These are phyloP conservation scores for Neurospora pannonica DNA, from an alignment of 495 filamentous ascomycete species.

Conservation along the genomic window DNA sequence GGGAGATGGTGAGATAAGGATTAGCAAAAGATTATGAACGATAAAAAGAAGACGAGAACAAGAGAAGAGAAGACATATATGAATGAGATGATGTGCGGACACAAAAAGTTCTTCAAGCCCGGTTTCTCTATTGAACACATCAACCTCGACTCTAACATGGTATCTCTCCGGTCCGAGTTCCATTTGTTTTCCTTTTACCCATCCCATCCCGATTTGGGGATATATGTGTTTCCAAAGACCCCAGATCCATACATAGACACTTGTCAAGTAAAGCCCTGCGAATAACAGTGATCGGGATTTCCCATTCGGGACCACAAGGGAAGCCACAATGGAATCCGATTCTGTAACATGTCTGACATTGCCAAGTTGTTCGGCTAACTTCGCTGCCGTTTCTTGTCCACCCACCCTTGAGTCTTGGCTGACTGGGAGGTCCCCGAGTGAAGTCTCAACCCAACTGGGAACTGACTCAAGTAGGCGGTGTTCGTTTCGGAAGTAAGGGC, in stretches of 20 bases:
- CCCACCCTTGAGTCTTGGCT: no score
- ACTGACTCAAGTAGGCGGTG: not conserved
- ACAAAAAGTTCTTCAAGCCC: not conserved
- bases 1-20: not conserved
- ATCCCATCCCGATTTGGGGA: not conserved
- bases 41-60: not conserved
- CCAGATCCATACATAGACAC: no score
- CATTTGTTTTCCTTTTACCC: conserved; percentile 7
- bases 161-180: not conserved
- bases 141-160: conserved; percentile 1
- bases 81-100: not conserved
- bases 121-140: not conserved
- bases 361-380: not conserved
- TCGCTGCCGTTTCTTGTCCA: no score
- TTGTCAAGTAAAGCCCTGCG: no score
- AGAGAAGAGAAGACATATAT: not conserved
- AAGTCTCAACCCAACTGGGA: no score
- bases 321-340: not conserved
- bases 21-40: not conserved
- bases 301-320: not conserved
- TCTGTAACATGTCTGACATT: not conserved
- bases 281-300: not conserved
- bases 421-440: no score
- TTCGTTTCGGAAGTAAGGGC: not conserved
- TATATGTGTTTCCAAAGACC: not conserved